Evolutionary conservation across 2,329 filamentous ascomycete genomes (phyloP).

Genomic region (Diaporthe amygdali): DNA sequence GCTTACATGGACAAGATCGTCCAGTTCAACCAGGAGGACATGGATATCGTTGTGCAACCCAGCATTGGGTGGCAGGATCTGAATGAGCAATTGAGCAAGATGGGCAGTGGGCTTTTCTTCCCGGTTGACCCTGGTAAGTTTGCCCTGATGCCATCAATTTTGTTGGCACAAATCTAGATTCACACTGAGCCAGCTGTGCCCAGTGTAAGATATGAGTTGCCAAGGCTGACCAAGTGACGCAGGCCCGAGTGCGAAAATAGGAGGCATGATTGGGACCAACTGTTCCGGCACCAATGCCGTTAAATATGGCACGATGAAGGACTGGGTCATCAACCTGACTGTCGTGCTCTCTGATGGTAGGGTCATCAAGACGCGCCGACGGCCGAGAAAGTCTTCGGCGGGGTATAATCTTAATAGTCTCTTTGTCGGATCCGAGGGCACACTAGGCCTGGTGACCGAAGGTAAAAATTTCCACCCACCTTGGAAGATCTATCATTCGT

Average conservation of each 20-base stretch:
- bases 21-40: slow-evolving; percentile 80
- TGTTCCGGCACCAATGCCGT: slow-evolving; percentile 81
- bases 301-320: slow-evolving; percentile 85
- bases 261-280: slow-evolving; percentile 83
- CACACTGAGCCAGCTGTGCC: background rate
- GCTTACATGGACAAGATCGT: slow-evolving; percentile 84
- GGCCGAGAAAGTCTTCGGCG: slow-evolving; percentile 82
- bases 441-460: slow-evolving; percentile 81
- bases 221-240: background rate
- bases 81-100: slow-evolving; percentile 73
- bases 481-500: background rate
- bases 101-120: slow-evolving; percentile 82
- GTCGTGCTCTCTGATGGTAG: slow-evolving; percentile 81
- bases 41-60: slow-evolving; percentile 93
- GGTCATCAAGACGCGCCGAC: slow-evolving; percentile 76
- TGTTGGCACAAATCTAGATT: background rate
- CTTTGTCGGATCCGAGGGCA: slow-evolving; percentile 84
- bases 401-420: slow-evolving; percentile 83
- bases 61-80: slow-evolving; percentile 91
- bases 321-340: slow-evolving; percentile 79
- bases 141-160: background rate
- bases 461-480: slow-evolving; percentile 37
- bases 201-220: background rate
- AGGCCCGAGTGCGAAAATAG: slow-evolving; percentile 74
- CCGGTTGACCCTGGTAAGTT: slow-evolving; percentile 81